Evolutionary conservation across 306 rosid species (phyloP).

Genomic region (Gleditsia sinensis): DNA sequence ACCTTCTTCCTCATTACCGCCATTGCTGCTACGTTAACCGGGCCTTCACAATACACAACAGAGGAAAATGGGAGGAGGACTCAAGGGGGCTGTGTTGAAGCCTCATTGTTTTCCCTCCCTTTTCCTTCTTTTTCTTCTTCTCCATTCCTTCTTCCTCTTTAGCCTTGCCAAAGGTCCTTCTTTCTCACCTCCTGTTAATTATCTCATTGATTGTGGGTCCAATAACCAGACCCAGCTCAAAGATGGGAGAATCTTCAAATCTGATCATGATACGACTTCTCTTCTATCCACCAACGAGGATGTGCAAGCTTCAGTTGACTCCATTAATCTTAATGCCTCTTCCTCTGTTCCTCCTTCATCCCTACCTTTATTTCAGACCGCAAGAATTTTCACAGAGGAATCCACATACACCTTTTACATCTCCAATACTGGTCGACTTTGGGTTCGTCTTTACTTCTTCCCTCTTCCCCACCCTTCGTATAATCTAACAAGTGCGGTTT

Average conservation of each 20-base stretch:
- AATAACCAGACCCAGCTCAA: conserved; percentile 39
- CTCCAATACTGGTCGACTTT: conserved; percentile 58
- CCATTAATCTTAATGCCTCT: conserved; percentile 33
- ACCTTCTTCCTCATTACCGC: too few relatives aligned
- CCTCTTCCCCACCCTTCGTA: conserved; percentile 54
- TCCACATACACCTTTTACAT: conserved; percentile 66
- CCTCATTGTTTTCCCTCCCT: conserved; percentile 36
- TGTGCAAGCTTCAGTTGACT: conserved; percentile 44
- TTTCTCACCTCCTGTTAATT: conserved; percentile 57
- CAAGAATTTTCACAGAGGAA: conserved; percentile 56
- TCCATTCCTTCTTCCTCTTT: conserved; percentile 20
- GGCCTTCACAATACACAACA: neutral
- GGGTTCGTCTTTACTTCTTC: conserved; percentile 83
- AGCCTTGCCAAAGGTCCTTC: conserved; percentile 18
- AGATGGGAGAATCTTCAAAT: conserved; percentile 74
- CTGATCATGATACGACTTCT: conserved; percentile 68
- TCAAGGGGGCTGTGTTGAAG: conserved; percentile 13
- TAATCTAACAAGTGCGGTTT: conserved; percentile 57
- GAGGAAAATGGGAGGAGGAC: conserved; percentile 42
- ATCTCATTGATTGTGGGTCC: conserved; percentile 79
- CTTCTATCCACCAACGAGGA: conserved; percentile 64
- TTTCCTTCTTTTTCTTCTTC: conserved; percentile 5
- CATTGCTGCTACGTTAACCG: too few relatives aligned
- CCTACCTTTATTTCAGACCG: conserved; percentile 50
- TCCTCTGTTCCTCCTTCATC: conserved; percentile 44